Conservation (phyloP, 495 filamentous ascomycete genomes). For the Choiromyces venosus region DNA sequence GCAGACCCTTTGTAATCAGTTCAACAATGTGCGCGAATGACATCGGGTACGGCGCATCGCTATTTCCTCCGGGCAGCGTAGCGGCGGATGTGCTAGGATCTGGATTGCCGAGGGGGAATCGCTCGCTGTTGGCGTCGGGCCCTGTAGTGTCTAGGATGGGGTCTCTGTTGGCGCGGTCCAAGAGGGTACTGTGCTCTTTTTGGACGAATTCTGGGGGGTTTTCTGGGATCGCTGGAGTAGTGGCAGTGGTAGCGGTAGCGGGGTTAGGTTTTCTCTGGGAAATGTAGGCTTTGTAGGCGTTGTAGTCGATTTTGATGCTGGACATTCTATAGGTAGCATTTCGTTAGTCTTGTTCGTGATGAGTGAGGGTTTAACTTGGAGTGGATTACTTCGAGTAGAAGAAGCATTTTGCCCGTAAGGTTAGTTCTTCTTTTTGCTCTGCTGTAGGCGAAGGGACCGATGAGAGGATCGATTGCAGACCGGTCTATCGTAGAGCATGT, state of each 20-base stretch:
- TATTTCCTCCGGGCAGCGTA: neutral
- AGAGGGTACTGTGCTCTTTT: constrained; percentile 41
- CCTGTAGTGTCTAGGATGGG: constrained; percentile 31
- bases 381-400: constrained; percentile 40
- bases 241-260: constrained; percentile 46
- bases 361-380: neutral
- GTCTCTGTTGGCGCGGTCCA: constrained; percentile 36
- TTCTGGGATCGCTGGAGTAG: constrained; percentile 47
- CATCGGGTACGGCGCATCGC: constrained; percentile 65
- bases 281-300: constrained; percentile 41
- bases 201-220: constrained; percentile 45
- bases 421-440: constrained; percentile 25
- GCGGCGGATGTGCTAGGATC: constrained; percentile 16
- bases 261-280: constrained; percentile 50
- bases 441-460: constrained; percentile 30
- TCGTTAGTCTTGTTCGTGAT: neutral
- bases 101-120: constrained; percentile 24
- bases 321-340: constrained; percentile 30
- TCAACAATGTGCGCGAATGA: constrained; percentile 86
- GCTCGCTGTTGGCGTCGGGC: constrained; percentile 17
- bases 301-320: constrained; percentile 27
- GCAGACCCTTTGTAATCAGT: constrained; percentile 74
- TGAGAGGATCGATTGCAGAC: constrained; percentile 41
- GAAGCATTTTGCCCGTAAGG: constrained; percentile 43
- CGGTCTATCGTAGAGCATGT: constrained; percentile 27